Base-by-base conservation (phyloP, 306 rosid genomes). In the Hippophae tibetana region DNA sequence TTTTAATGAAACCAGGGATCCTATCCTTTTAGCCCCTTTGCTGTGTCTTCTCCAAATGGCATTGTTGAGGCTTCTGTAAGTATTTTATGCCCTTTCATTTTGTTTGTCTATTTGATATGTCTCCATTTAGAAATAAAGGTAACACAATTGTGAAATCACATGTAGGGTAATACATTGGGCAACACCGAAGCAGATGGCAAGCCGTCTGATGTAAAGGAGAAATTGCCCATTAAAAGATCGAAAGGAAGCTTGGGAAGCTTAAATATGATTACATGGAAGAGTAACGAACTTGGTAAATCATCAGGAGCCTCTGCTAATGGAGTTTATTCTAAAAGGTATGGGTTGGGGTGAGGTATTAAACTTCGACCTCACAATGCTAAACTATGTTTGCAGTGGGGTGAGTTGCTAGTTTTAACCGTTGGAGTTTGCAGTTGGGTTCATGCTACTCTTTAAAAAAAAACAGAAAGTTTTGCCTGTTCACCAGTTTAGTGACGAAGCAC, bases 211-310 rank as follows among this genome's bases (percentile, higher is more conserved):
- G 84, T 69, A 68, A 92, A 92, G 79, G 99, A 81, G 75, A 92
- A 92, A 65, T 69, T 92, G 82, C 93, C 96, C 10, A 92, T 88
- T 58, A 92, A 92, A 78, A 82, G 99, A 82, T 92, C 96, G 13
- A 92, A 88, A 69, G 99, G 99, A 88, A 92, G 96, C 76, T 73
- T 88, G 74, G 96, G 98, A 57, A 87, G 96, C 79, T 83, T 92
- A 81, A 92, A 84, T 81, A 92, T 92, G 95, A 82, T 92, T 66
- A 88, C 99, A 6, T 88, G 96, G 80, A 92, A 85, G 81, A 83
- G 80, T 75, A 86, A 78, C 44, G 95, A 85, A 67, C 87, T 54
- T 57, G 74, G 79, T 69, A 92, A 85, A 85, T 68, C 89, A 58
- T 69, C 86, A 7, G 95, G 96, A 48, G 61, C 86, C 73, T 80